A percentile compares a stretch with the other conserved stretches of the same genome.
These are phyloP conservation scores for Eucalyptus curtisii DNA, from an alignment of 345 rosid species.

Conservation along the genomic window DNA sequence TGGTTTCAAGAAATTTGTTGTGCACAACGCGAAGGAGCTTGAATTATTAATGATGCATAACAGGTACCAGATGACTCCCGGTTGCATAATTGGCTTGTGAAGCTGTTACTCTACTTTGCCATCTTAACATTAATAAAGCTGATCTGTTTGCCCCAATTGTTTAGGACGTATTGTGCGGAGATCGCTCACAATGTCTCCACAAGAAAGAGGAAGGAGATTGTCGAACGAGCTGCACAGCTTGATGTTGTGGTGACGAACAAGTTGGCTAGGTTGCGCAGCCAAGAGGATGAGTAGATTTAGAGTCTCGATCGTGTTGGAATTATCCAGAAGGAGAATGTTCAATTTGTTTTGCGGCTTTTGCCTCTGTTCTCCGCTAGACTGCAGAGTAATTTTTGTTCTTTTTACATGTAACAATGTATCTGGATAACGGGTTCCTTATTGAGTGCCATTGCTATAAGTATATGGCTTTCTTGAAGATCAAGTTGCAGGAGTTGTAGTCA, in stretches of 20 bases:
- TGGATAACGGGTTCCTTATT: not conserved
- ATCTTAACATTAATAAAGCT: not conserved
- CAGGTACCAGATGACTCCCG: constrained; percentile 19
- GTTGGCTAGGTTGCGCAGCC: constrained; percentile 69
- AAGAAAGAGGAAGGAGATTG: constrained; percentile 71
- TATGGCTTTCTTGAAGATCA: not conserved
- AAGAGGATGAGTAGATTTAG: constrained; percentile 56
- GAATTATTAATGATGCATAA: constrained; percentile 93
- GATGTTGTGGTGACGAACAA: constrained; percentile 64
- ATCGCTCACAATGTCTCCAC: constrained; percentile 81
- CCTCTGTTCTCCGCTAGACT: not conserved
- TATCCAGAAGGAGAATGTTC: not conserved
- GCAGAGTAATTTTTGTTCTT: not conserved
- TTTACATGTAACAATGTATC: not conserved
- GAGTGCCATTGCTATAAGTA: not conserved
- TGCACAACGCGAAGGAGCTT: constrained; percentile 60
- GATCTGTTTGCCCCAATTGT: not conserved
- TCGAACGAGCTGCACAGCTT: constrained; percentile 76
- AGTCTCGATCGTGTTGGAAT: not conserved
- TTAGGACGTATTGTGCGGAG: constrained; percentile 78
- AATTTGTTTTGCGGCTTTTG: not conserved
- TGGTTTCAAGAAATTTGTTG: constrained; percentile 79
- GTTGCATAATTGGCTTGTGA: not conserved
- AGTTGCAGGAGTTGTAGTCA: not conserved
- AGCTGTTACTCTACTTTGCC: not conserved